Evolutionary conservation across 1,139 yeast species (phyloP).

Genomic region (Sugiyamaella sp.): DNA sequence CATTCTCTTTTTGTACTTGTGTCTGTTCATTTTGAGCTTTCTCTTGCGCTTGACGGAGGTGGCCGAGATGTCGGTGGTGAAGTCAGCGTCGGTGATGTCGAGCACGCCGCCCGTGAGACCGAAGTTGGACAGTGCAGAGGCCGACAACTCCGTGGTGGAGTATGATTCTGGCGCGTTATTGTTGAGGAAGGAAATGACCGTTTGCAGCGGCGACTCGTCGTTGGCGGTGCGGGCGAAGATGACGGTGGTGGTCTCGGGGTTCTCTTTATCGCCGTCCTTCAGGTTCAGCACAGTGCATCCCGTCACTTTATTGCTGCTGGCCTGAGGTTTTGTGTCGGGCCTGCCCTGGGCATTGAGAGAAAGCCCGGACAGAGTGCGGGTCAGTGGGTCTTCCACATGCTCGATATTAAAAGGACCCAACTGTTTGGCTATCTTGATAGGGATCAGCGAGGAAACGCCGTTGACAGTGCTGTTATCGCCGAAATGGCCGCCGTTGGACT

Average conservation of each 20-base stretch:
- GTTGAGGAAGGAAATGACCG: slow-evolving; percentile 24
- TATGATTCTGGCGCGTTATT: slow-evolving; percentile 23
- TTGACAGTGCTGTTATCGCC: slow-evolving; percentile 9
- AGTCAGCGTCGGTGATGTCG: slow-evolving; percentile 13
- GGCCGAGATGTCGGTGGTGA: slow-evolving; percentile 24
- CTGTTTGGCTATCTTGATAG: slow-evolving; percentile 16
- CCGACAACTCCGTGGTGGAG: slow-evolving; percentile 11
- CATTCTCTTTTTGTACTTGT: slow-evolving; percentile 51
- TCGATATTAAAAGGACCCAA: slow-evolving; percentile 21
- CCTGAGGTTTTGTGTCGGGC: background rate
- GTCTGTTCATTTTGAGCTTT: slow-evolving; percentile 51
- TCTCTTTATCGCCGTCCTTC: slow-evolving; percentile 19
- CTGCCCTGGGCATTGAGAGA: background rate
- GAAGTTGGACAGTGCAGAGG: slow-evolving; percentile 5
- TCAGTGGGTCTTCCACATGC: slow-evolving; percentile 12
- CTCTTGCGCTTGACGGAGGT: slow-evolving; percentile 50
- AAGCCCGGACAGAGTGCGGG: slow-evolving; percentile 9
- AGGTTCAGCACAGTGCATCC: slow-evolving; percentile 23
- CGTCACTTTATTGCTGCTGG: slow-evolving; percentile 18
- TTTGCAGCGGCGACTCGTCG: slow-evolving; percentile 25
- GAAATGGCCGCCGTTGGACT: slow-evolving; percentile 10
- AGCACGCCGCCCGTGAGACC: slow-evolving; percentile 16
- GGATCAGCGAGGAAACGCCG: slow-evolving; percentile 15
- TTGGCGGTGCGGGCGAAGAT: slow-evolving; percentile 26
- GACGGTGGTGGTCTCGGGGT: slow-evolving; percentile 24